Conservation (phyloP, 306 rosid species). For the Malus orientalis region DNA sequence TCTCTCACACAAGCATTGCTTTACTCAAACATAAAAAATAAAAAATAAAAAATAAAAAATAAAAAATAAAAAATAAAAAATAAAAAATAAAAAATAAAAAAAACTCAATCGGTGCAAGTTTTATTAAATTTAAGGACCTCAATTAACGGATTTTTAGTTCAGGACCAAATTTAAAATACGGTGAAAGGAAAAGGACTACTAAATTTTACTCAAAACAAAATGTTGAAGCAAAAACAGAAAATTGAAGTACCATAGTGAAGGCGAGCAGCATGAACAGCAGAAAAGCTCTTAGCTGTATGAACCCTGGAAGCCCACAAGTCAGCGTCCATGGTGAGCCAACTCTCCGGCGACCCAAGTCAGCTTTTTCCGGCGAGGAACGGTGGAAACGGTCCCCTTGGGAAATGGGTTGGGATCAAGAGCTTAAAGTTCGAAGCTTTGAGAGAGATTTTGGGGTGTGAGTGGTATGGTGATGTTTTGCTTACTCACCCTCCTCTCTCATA, state of each 20-base stretch:
- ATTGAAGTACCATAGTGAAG: slow-evolving; percentile 58
- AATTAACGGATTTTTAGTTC: not conserved
- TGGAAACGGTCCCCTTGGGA: not conserved
- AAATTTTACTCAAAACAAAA: not conserved
- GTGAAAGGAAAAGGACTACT: not conserved
- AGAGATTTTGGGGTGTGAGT: not conserved
- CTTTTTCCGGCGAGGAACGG: slow-evolving; percentile 7
- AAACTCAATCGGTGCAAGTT: not conserved
- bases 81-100: not conserved
- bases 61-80: no score
- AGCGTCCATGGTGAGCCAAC: slow-evolving; percentile 48
- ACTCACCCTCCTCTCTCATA: slow-evolving; percentile 13
- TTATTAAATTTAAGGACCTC: not conserved
- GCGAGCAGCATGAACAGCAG: slow-evolving; percentile 54
- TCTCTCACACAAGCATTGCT: not conserved
- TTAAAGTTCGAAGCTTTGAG: not conserved
- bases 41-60: not conserved
- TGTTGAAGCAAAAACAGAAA: not conserved
- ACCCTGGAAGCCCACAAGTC: slow-evolving; percentile 58
- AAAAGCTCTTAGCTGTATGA: slow-evolving; percentile 45
- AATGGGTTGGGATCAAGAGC: slow-evolving; percentile 11
- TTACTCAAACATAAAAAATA: not conserved
- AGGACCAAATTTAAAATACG: not conserved
- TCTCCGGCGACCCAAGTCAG: slow-evolving; percentile 10
- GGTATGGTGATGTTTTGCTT: slow-evolving; percentile 28